Evolutionary conservation across 352 stramenopile species (phyloP).

Genomic region (Phytophthora agathidicida): DNA sequence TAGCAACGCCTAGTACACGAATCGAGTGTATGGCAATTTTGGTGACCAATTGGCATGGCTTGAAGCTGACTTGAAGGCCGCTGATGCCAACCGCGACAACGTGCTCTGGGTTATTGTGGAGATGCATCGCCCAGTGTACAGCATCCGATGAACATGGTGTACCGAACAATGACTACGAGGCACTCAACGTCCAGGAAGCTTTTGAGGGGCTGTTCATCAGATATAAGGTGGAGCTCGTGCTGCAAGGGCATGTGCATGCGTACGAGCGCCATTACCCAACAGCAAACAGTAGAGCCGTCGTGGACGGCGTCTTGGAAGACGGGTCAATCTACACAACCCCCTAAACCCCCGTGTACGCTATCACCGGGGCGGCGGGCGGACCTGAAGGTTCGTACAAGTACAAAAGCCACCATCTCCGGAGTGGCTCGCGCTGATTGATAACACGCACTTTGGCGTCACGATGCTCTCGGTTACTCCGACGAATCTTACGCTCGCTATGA

Average conservation of each 20-base stretch:
- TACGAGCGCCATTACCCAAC: constrained; percentile 56
- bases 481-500: constrained; percentile 33
- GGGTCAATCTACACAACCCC: constrained; percentile 41
- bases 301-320: constrained; percentile 47
- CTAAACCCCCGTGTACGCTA: constrained; percentile 50
- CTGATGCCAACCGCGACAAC: constrained; percentile 38
- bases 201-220: constrained; percentile 64
- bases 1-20: constrained; percentile 36
- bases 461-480: constrained; percentile 35
- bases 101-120: constrained; percentile 58
- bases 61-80: constrained; percentile 47
- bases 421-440: constrained; percentile 38
- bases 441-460: constrained; percentile 37
- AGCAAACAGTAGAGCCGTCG: constrained; percentile 28
- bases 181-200: constrained; percentile 35
- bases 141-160: constrained; percentile 22
- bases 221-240: constrained; percentile 54
- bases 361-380: constrained; percentile 38
- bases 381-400: constrained; percentile 32
- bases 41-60: constrained; percentile 53
- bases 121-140: constrained; percentile 26
- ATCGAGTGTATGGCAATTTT: constrained; percentile 31
- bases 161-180: constrained; percentile 18
- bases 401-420: constrained; percentile 13
- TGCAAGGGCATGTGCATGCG: constrained; percentile 48